Conservation (phyloP, 306 rosid genomes). For the Dryas alaskensis region DNA sequence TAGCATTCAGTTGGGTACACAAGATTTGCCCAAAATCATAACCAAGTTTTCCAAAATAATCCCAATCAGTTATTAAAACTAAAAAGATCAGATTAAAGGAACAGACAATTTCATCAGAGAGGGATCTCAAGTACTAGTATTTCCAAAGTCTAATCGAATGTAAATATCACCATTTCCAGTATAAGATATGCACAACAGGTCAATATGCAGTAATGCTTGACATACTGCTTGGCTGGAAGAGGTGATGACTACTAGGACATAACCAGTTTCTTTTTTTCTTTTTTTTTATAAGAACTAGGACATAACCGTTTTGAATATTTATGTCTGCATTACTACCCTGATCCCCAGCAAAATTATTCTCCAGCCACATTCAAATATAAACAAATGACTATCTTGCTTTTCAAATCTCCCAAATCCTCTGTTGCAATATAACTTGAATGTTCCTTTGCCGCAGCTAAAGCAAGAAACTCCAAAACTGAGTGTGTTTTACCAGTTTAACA, state of each 20-base stretch:
- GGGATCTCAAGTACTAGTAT: not conserved
- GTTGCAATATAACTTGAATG: not conserved
- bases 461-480: not conserved
- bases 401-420: not conserved
- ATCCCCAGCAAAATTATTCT: not conserved
- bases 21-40: conserved; percentile 8
- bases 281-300: too few species aligned
- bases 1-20: not conserved
- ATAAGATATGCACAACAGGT: not conserved
- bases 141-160: not conserved
- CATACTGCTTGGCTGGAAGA: not conserved
- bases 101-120: not conserved
- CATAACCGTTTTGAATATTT: not conserved
- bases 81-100: not conserved
- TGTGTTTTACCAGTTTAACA: conserved; percentile 1
- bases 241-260: not conserved
- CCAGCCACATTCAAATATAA: not conserved
- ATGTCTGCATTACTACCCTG: not conserved
- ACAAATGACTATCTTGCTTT: not conserved
- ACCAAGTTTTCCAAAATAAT: not conserved
- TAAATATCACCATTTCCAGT: not conserved
- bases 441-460: not conserved
- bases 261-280: too few species aligned
- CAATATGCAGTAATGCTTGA: not conserved
- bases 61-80: not conserved